Conservation (phyloP, 2,329 filamentous ascomycete genomes). For the Periglandula ipomoeae region DNA sequence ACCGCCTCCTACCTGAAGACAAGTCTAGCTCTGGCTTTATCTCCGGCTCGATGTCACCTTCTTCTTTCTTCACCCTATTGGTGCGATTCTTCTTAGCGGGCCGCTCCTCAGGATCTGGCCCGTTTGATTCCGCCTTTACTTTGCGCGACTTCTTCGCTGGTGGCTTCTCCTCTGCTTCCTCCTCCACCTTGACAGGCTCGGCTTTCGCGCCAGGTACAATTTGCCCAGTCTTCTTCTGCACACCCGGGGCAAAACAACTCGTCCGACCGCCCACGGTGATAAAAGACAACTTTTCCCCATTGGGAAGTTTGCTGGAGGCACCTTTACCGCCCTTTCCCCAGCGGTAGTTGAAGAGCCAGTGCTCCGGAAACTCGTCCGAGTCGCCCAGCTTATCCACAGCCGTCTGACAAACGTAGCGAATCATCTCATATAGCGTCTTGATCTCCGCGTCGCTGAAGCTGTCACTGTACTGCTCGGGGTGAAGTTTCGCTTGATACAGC, state of each 20-base stretch:
- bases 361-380: constrained; percentile 70
- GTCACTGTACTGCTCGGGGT: constrained; percentile 89
- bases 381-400: constrained; percentile 74
- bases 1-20: constrained; percentile 13
- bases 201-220: constrained; percentile 34
- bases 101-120: constrained; percentile 14
- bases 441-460: constrained; percentile 67
- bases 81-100: constrained; percentile 19
- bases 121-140: constrained; percentile 16
- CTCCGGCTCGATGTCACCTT: constrained; percentile 9
- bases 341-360: constrained; percentile 82
- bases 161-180: constrained; percentile 11
- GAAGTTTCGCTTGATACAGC: constrained; percentile 77
- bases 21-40: constrained; percentile 5
- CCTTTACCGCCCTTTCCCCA: constrained; percentile 87
- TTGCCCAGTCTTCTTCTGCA: constrained; percentile 69
- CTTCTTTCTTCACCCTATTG: constrained; percentile 13
- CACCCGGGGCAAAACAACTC: constrained; percentile 73
- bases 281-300: constrained; percentile 75
- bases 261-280: constrained; percentile 86
- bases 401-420: constrained; percentile 70
- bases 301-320: constrained; percentile 59
- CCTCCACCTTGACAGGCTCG: constrained; percentile 25
- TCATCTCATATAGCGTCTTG: constrained; percentile 58
- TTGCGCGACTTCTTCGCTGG: constrained; percentile 17